A percentile compares a stretch with the other conserved stretches of the same genome.
phyloP scores from a whole-genome alignment of 139 green algal genomes.

The Coccomyxa sp. region DNA sequence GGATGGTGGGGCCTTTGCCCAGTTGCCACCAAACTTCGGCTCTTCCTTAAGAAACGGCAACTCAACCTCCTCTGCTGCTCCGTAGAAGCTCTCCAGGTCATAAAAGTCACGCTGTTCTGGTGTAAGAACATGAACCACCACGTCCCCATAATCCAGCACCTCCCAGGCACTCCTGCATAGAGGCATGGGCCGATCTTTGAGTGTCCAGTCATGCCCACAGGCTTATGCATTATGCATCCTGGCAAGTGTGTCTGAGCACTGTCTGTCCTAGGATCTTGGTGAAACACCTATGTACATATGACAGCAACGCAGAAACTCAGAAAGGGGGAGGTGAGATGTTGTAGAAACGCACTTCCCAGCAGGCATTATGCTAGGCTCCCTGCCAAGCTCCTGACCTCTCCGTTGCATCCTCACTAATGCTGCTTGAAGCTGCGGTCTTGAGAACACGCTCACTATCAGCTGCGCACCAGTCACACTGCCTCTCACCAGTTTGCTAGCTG shows the following conservation, averaged over 20 bases:
- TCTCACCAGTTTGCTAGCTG: slow-evolving; percentile 14
- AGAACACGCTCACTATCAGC: slow-evolving; percentile 39
- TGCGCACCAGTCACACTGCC: background rate
- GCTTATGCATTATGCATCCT: no score
- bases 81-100: slow-evolving; percentile 63
- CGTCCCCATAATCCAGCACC: slow-evolving; percentile 52
- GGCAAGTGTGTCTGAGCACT: no score
- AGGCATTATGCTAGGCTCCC: background rate
- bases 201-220: no score
- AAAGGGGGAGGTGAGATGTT: no score
- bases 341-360: slow-evolving; percentile 3
- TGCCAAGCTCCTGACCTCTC: slow-evolving; percentile 24
- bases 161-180: slow-evolving; percentile 17
- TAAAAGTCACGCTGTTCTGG: slow-evolving; percentile 58
- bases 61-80: slow-evolving; percentile 53
- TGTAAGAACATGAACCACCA: slow-evolving; percentile 61
- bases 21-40: background rate
- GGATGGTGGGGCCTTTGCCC: background rate
- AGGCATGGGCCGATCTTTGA: no score
- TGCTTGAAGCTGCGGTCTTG: slow-evolving; percentile 63
- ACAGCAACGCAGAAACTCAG: no score
- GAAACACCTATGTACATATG: no score
- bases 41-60: background rate
- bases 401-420: slow-evolving; percentile 55
- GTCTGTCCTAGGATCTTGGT: no score